These are phyloP conservation scores for Candida bentonensis DNA, from an alignment of 805 yeast species.

Conservation along the genomic window DNA sequence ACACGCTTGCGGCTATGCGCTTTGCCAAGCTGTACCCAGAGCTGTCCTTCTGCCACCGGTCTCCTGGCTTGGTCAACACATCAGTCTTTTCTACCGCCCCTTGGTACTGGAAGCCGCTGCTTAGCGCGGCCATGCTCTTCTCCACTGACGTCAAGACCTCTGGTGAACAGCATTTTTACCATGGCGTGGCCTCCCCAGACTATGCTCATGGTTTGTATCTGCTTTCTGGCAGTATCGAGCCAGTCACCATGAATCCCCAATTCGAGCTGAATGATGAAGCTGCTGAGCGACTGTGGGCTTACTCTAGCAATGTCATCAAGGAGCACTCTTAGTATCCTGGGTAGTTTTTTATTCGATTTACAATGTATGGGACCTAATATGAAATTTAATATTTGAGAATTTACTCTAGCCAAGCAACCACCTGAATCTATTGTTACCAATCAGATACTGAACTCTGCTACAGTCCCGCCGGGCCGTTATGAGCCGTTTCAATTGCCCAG, in stretches of 20 bases:
- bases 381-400: no score
- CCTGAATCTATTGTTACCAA: no score
- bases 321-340: no score
- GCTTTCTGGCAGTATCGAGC: neutral
- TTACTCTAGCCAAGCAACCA: no score
- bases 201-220: neutral
- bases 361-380: no score
- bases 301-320: neutral
- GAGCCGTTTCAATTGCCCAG: neutral
- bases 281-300: neutral
- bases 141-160: neutral
- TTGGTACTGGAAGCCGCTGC: neutral
- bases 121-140: neutral
- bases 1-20: neutral
- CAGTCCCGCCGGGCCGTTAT: neutral
- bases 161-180: neutral
- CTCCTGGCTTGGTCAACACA: neutral
- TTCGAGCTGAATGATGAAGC: neutral
- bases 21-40: neutral
- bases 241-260: neutral
- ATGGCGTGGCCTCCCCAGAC: slow-evolving; percentile 1
- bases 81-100: neutral
- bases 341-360: no score
- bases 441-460: no score
- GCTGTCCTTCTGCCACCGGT: neutral